Evolutionary conservation across 305 asterid species (phyloP), one percentile per base, ranked within the genome.

Genomic region (Fraxinus latifolia): DNA sequence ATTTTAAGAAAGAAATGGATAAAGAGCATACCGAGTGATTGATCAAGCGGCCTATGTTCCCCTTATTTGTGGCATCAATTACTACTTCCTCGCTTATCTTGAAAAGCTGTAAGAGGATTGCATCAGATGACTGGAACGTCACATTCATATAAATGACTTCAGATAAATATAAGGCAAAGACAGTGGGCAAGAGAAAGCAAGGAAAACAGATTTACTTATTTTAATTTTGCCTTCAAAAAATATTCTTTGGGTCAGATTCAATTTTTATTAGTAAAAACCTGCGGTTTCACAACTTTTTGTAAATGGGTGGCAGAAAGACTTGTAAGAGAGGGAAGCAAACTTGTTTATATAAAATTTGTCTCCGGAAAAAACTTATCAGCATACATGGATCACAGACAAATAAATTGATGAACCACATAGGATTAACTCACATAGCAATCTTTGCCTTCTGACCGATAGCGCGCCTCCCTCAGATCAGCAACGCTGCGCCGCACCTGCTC

Each of bases 21-120:
- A 50, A 84, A 80, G 81, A 78, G 79, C 89, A 81, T 91, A 96
- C 99, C 86, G 99, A 96, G 81, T 96, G 99, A 83, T 96, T 96
- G 85, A 96, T 96, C 86, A 96, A 84, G 82, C 99, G 99, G 76
- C 96, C 98, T 21, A 96, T 95, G 82, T 93, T 95, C 82, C 99
- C 99, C 86, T 78, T 92, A 82, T 89, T 82, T 32, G 98, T 96
- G 39, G 99, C 98, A 83, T 96, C 98, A 82, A 96, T 91, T 33
- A 96, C 95, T 53, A 95, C 92, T 82, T 93, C 99, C 47, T 96
- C 98, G 31, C 99, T 96, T 81, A 95, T 90, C 88, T 95, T 95
- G 72, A 96, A 95, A 81, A 96, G 98, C 99, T 96, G 96, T 90
- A 89, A 19, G 53, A 60, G 67, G 55, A 82, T 84, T 42, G 77